Evolutionary conservation across 2,329 filamentous ascomycete genomes (phyloP).

Genomic region (Microcera coccophila): DNA sequence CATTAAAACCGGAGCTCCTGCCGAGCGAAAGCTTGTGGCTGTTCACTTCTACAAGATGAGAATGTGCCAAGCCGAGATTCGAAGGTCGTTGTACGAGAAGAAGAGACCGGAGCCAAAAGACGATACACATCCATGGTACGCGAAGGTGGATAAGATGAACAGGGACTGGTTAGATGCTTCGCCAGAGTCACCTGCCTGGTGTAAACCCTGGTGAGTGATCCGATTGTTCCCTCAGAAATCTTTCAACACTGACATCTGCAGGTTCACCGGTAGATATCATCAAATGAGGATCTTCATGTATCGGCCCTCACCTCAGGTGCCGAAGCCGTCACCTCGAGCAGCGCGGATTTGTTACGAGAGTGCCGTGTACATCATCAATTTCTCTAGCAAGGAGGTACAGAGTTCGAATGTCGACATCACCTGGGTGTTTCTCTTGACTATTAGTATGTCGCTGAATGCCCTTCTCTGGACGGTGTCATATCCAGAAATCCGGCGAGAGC

Average conservation of each 20-base stretch:
- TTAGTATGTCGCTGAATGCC: slow-evolving; percentile 90
- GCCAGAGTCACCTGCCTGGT: slow-evolving; percentile 67
- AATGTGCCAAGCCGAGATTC: slow-evolving; percentile 80
- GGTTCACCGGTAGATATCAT: slow-evolving; percentile 69
- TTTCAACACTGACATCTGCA: slow-evolving; percentile 27
- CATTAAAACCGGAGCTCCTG: slow-evolving; percentile 66
- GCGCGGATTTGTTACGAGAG: slow-evolving; percentile 81
- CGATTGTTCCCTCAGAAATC: not conserved
- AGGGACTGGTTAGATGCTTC: slow-evolving; percentile 73
- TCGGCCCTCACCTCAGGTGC: slow-evolving; percentile 86
- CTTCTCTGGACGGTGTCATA: slow-evolving; percentile 91
- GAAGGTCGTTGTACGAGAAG: slow-evolving; percentile 79
- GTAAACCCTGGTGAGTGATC: slow-evolving; percentile 68
- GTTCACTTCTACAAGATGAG: slow-evolving; percentile 95
- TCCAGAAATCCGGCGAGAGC: slow-evolving; percentile 69
- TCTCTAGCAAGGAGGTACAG: slow-evolving; percentile 76
- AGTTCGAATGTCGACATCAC: slow-evolving; percentile 72
- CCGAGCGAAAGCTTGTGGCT: slow-evolving; percentile 79
- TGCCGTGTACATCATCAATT: slow-evolving; percentile 73
- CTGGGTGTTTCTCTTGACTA: slow-evolving; percentile 85
- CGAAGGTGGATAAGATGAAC: slow-evolving; percentile 72
- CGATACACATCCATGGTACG: slow-evolving; percentile 84
- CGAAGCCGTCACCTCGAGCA: slow-evolving; percentile 74
- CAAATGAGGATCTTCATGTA: slow-evolving; percentile 86
- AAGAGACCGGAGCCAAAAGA: slow-evolving; percentile 72